Evolutionary conservation across 257 asterid species (phyloP).

Genomic region (Verbascum thapsus): DNA sequence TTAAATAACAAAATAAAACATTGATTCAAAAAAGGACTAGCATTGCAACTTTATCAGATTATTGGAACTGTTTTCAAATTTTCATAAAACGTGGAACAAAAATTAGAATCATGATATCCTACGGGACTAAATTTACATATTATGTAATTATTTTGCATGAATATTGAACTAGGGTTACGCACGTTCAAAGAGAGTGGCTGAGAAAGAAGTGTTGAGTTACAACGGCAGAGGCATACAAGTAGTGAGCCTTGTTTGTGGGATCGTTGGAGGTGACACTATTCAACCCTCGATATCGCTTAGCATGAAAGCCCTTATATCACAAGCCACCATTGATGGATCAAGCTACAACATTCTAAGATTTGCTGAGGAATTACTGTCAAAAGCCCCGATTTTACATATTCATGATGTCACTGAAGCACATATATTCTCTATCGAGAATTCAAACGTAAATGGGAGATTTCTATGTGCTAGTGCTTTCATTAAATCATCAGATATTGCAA

Average conservation of each 20-base stretch:
- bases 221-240: conserved; percentile 47
- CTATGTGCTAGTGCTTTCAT: conserved; percentile 49
- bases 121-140: no score
- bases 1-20: no score
- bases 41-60: no score
- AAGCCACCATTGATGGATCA: conserved; percentile 19
- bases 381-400: conserved; percentile 53
- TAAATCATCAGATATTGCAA: conserved; percentile 52
- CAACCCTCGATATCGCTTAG: conserved; percentile 37
- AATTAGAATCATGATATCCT: no score
- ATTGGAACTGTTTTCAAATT: no score
- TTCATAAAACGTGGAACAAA: no score
- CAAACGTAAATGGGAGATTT: conserved; percentile 47
- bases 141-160: not conserved
- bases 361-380: conserved; percentile 54
- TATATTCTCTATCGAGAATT: conserved; percentile 44
- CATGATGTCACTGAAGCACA: conserved; percentile 58
- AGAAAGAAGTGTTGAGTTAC: conserved; percentile 52
- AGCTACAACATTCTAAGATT: conserved; percentile 35
- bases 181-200: conserved; percentile 55
- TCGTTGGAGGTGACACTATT: conserved; percentile 63
- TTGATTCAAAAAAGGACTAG: no score
- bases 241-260: conserved; percentile 55
- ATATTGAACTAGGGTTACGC: conserved; percentile 44
- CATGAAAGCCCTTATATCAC: conserved; percentile 32